Percentiles rank a stretch among this genome's conserved stretches.
Evolutionary conservation across 1,139 yeast species (phyloP).

Genomic region (Kodamaea sp.): DNA sequence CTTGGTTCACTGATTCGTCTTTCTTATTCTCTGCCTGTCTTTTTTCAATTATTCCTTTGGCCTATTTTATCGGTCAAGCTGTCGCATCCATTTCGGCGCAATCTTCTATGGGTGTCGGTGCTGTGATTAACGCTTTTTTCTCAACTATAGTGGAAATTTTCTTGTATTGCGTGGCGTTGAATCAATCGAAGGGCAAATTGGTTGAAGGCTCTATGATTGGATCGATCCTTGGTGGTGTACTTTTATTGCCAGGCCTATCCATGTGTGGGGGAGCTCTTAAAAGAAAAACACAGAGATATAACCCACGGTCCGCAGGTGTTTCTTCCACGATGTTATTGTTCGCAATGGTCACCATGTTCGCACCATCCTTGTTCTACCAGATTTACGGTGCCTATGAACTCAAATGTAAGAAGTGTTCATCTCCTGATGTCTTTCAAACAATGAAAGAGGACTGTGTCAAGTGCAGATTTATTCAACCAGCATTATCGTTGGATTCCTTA

Average conservation of each 20-base stretch:
- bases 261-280: conserved; percentile 97
- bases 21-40: conserved; percentile 74
- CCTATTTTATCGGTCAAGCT: conserved; percentile 97
- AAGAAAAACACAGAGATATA: conserved; percentile 90
- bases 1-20: conserved; percentile 59
- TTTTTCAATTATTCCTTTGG: conserved; percentile 86
- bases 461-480: conserved; percentile 81
- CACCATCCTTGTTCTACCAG: conserved; percentile 89
- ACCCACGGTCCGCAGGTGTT: conserved; percentile 96
- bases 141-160: conserved; percentile 94
- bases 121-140: conserved; percentile 95
- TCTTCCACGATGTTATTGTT: conserved; percentile 92
- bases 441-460: conserved; percentile 51
- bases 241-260: conserved; percentile 87
- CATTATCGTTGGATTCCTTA: conserved; percentile 63
- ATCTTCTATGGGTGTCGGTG: conserved; percentile 99
- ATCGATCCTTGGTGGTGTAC: conserved; percentile 87
- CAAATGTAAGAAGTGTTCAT: conserved; percentile 57
- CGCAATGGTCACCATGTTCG: conserved; percentile 89
- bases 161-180: conserved; percentile 86
- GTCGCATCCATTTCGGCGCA: conserved; percentile 98
- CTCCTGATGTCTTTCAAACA: conserved; percentile 1
- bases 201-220: conserved; percentile 99
- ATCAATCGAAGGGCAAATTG: conserved; percentile 79
- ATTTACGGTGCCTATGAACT: conserved; percentile 88